Conservation (phyloP, 176 grass and related monocot genomes). For the Stipa capillata region DNA sequence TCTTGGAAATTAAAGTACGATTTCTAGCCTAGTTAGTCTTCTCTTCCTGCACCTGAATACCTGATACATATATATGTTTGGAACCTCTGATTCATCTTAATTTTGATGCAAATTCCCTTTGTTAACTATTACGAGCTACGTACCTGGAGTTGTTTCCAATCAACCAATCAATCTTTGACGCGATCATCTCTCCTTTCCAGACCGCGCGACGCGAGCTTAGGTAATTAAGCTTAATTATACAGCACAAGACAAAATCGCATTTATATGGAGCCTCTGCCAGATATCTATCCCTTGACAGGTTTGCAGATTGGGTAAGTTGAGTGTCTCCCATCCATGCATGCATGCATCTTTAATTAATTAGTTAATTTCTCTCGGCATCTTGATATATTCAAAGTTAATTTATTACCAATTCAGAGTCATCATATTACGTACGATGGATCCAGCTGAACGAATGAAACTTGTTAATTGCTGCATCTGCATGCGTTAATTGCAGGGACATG, state of each 20-base stretch:
- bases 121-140: background rate
- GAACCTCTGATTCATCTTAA: too few species aligned
- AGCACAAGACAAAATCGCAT: background rate
- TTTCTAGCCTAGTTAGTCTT: too few species aligned
- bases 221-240: background rate
- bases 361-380: too few species aligned
- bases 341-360: too few species aligned
- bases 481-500: slow-evolving; percentile 87
- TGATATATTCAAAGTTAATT: too few species aligned
- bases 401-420: too few species aligned
- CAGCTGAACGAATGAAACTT: too few species aligned
- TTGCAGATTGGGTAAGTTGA: slow-evolving; percentile 63
- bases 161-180: background rate
- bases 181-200: background rate
- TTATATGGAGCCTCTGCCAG: slow-evolving; percentile 35
- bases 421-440: too few species aligned
- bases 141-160: background rate
- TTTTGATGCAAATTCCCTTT: background rate
- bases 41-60: too few species aligned
- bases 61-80: background rate
- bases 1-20: too few species aligned
- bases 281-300: slow-evolving; percentile 64
- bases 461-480: too few species aligned
- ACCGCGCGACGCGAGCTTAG: background rate
- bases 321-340: too few species aligned